phyloP scores from a whole-genome alignment of 371 early-diverging fungal species.

The Phascolomyces articulosus region DNA sequence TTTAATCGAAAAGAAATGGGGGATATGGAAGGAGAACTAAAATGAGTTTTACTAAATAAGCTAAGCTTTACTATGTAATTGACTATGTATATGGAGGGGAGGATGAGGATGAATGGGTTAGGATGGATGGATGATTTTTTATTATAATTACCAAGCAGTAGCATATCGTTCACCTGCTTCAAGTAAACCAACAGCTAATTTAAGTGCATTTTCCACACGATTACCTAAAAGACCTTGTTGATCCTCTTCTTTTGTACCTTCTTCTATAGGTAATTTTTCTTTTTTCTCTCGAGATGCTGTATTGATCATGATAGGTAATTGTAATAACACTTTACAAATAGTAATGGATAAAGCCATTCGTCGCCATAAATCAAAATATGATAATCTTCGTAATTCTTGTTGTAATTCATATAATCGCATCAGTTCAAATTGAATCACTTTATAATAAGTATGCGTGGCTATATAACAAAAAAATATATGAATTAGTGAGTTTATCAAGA shows the following conservation, averaged over 20 bases:
- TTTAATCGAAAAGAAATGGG: background rate
- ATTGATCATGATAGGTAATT: conserved; percentile 64
- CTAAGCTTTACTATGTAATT: too few species aligned
- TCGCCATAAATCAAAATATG: conserved; percentile 62
- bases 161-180: conserved; percentile 59
- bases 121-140: too few species aligned
- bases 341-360: conserved; percentile 61
- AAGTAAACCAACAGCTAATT: conserved; percentile 55
- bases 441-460: conserved; percentile 67
- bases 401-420: conserved; percentile 65
- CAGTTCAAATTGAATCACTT: conserved; percentile 62
- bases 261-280: conserved; percentile 18
- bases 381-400: conserved; percentile 56
- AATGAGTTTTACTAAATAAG: too few species aligned
- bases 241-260: conserved; percentile 16
- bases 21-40: background rate
- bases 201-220: conserved; percentile 56
- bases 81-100: background rate
- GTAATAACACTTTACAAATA: conserved; percentile 56
- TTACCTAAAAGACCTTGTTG: conserved; percentile 46
- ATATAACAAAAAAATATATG: background rate
- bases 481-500: too few species aligned
- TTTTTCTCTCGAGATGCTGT: conserved; percentile 34
- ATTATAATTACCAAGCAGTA: conserved; percentile 8
- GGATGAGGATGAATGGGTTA: background rate